Conservation (phyloP, 2,329 filamentous ascomycete genomes). For the Pseudopyricularia cyperi region DNA sequence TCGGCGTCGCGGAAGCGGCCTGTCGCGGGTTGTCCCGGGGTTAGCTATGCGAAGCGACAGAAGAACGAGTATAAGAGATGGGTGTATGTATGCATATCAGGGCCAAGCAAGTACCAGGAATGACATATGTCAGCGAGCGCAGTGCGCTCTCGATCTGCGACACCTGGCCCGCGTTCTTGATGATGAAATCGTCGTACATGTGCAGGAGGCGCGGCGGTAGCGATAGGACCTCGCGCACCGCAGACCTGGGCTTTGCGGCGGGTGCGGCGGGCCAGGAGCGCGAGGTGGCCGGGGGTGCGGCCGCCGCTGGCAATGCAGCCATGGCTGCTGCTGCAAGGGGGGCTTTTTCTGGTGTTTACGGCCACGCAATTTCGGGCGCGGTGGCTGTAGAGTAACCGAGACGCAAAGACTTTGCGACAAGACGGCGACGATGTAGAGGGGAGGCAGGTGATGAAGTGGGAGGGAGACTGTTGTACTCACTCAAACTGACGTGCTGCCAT, state of each 20-base stretch:
- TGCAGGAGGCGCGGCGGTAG: slow-evolving; percentile 53
- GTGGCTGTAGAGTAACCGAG: too few species aligned
- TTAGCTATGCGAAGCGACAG: not conserved
- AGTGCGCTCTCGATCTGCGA: slow-evolving; percentile 91
- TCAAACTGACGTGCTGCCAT: too few species aligned
- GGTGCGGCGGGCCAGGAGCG: not conserved
- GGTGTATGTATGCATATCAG: slow-evolving; percentile 3
- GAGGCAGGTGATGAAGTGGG: too few species aligned
- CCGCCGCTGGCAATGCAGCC: not conserved
- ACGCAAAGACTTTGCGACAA: too few species aligned
- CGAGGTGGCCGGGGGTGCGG: not conserved
- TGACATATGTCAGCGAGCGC: slow-evolving; percentile 88
- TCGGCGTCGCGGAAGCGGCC: slow-evolving; percentile 84
- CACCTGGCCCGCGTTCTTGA: slow-evolving; percentile 85
- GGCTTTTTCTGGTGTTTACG: not conserved
- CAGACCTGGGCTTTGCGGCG: not conserved
- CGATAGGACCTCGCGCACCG: slow-evolving; percentile 25
- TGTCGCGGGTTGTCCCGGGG: slow-evolving; percentile 14
- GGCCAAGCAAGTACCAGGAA: slow-evolving; percentile 75
- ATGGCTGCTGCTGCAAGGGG: not conserved
- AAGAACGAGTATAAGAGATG: not conserved
- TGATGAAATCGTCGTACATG: slow-evolving; percentile 81
- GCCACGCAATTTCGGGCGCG: not conserved
- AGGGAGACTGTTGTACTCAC: too few species aligned
- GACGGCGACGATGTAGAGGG: too few species aligned